Evolutionary conservation across 441 rosid genomes (phyloP).

Genomic region (Bocquillonia castaneifolia): DNA sequence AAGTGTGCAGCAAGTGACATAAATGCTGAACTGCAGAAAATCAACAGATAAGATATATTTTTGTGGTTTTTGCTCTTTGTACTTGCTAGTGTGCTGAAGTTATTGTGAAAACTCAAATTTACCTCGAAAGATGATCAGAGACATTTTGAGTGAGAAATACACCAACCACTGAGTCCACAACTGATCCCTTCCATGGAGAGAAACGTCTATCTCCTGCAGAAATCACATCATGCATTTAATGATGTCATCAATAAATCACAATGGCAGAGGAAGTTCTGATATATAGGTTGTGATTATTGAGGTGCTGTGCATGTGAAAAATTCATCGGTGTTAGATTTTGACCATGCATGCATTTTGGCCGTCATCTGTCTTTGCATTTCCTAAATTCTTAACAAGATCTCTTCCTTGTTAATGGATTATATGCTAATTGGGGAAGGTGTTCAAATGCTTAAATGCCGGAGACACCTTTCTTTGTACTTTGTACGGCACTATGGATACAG

Average conservation of each 20-base stretch:
- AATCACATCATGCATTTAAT: slow-evolving; percentile 14
- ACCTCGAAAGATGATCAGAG: slow-evolving; percentile 98
- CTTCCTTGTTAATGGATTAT: not conserved
- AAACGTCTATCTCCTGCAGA: slow-evolving; percentile 89
- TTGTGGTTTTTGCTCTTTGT: not conserved
- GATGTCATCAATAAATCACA: not conserved
- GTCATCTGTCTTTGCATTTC: not conserved
- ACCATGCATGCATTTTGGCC: not conserved
- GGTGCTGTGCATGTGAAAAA: not conserved
- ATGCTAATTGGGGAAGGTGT: not conserved
- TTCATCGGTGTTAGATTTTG: not conserved
- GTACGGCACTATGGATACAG: not conserved
- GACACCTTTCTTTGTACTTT: not conserved
- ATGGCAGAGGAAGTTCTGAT: not conserved
- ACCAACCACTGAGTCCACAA: slow-evolving; percentile 92
- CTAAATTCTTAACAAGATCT: not conserved
- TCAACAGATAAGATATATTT: slow-evolving; percentile 22
- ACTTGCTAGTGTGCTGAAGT: not conserved
- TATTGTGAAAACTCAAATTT: slow-evolving; percentile 18
- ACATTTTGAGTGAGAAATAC: slow-evolving; percentile 98
- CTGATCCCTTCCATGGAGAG: slow-evolving; percentile 97
- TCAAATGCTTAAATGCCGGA: not conserved
- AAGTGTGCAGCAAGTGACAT: slow-evolving; percentile 84
- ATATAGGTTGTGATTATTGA: not conserved
- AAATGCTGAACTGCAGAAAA: slow-evolving; percentile 82